Evolutionary conservation across 306 rosid genomes (phyloP).

Genomic region (Acacia melanoxylon): DNA sequence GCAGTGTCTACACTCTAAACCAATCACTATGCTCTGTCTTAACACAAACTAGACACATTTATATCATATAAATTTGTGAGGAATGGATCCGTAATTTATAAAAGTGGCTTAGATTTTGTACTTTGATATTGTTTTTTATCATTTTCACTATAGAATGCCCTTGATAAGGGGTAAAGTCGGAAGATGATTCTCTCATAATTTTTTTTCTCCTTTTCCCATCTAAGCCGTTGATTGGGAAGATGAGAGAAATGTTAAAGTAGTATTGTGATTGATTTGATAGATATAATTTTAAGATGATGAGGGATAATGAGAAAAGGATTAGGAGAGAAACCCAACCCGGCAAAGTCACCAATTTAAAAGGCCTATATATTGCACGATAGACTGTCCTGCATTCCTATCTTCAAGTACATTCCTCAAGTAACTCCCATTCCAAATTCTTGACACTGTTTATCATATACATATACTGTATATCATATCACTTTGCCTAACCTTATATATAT

Average conservation of each 20-base stretch:
- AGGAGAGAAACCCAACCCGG: too few relatives aligned
- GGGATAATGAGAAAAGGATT: too few relatives aligned
- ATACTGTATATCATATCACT: background rate
- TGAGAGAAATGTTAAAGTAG: too few relatives aligned
- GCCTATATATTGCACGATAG: background rate
- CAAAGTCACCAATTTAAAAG: background rate
- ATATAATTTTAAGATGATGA: too few relatives aligned
- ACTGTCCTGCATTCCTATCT: background rate
- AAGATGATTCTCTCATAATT: too few relatives aligned
- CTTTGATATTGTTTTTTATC: background rate
- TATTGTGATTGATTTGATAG: too few relatives aligned
- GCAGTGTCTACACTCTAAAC: background rate
- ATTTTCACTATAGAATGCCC: background rate
- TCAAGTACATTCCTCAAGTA: background rate
- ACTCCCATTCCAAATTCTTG: background rate
- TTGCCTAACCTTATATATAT: background rate
- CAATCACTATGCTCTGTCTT: background rate
- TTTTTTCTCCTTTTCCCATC: too few relatives aligned
- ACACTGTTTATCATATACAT: background rate
- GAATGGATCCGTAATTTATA: background rate
- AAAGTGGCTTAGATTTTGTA: background rate
- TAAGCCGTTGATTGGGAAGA: too few relatives aligned
- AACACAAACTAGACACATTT: background rate
- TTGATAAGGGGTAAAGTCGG: background rate
- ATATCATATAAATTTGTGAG: background rate